Percentiles rank a stretch among this genome's conserved stretches.
These are phyloP conservation scores for Auriscalpium vulgare DNA, from an alignment of 768 basidiomycete genomes.

Conservation along the genomic window DNA sequence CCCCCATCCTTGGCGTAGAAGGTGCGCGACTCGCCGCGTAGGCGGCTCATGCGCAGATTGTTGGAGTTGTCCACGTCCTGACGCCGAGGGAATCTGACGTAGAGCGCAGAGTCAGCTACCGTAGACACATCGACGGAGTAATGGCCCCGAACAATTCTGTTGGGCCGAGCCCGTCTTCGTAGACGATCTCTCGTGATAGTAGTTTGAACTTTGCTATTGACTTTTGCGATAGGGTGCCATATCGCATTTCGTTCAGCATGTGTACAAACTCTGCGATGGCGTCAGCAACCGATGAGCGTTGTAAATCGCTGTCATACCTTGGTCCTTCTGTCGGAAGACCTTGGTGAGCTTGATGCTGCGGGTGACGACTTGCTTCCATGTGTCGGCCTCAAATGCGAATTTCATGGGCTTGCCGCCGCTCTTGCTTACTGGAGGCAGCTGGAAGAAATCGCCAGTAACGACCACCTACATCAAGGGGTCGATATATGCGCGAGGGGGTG, in stretches of 20 bases:
- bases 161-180: conserved; percentile 75
- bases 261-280: conserved; percentile 67
- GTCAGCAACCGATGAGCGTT: conserved; percentile 1
- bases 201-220: conserved; percentile 67
- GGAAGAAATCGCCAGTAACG: conserved; percentile 97
- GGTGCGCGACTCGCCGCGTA: conserved; percentile 43
- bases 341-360: conserved; percentile 89
- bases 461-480: conserved; percentile 46
- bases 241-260: conserved; percentile 99
- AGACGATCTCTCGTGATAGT: conserved; percentile 63
- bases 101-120: background rate
- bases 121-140: background rate
- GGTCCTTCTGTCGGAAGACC: conserved; percentile 92
- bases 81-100: conserved; percentile 74
- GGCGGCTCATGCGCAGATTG: conserved; percentile 48
- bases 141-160: conserved; percentile 80
- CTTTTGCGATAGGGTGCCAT: conserved; percentile 55
- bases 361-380: conserved; percentile 68
- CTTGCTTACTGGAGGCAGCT: conserved; percentile 87
- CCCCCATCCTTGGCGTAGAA: conserved; percentile 65
- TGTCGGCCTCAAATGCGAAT: conserved; percentile 87
- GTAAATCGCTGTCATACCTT: conserved; percentile 41
- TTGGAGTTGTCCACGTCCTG: conserved; percentile 91
- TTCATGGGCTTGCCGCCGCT: conserved; percentile 43
- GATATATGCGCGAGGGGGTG: background rate